Percentiles rank a stretch among this genome's conserved stretches.
These are phyloP conservation scores for Cladosporium colombiae DNA, from an alignment of 2,329 filamentous ascomycete species.

Conservation along the genomic window DNA sequence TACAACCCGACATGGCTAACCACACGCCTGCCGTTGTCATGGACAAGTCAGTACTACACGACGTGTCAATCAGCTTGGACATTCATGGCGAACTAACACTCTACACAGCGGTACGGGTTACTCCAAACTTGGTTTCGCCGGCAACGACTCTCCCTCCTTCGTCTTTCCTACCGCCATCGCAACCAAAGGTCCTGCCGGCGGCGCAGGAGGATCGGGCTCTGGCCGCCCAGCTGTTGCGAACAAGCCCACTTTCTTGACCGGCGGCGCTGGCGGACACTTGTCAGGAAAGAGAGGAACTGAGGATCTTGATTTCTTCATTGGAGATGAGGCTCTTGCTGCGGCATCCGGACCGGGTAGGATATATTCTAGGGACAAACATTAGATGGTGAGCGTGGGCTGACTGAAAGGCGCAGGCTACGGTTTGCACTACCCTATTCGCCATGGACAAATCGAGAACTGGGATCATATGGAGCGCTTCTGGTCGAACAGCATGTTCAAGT, in stretches of 20 bases:
- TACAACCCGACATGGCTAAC: slow-evolving; percentile 71
- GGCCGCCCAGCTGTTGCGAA: slow-evolving; percentile 88
- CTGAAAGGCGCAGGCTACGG: slow-evolving; percentile 69
- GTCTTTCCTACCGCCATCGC: slow-evolving; percentile 99
- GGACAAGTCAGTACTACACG: slow-evolving; percentile 86
- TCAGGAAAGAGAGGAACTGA: slow-evolving; percentile 93
- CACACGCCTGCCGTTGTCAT: slow-evolving; percentile 99
- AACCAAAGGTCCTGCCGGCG: slow-evolving; percentile 76
- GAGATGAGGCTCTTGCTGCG: slow-evolving; percentile 88
- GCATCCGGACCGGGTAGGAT: slow-evolving; percentile 73
- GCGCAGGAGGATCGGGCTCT: slow-evolving; percentile 71
- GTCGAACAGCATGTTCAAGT: slow-evolving; percentile 99
- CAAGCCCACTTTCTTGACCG: slow-evolving; percentile 93
- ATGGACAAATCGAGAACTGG: slow-evolving; percentile 99
- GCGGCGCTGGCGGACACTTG: slow-evolving; percentile 82
- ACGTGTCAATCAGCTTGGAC: background rate
- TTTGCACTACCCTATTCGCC: slow-evolving; percentile 94
- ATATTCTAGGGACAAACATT: background rate
- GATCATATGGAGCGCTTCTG: slow-evolving; percentile 99
- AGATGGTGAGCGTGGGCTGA: slow-evolving; percentile 9
- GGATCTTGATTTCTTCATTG: slow-evolving; percentile 98
- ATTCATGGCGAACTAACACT: slow-evolving; percentile 27
- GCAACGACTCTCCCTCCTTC: slow-evolving; percentile 98
- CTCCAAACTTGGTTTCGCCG: slow-evolving; percentile 98
- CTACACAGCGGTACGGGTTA: slow-evolving; percentile 88